Conservation (phyloP, 306 rosid species). For the Acacia crassicarpa region DNA sequence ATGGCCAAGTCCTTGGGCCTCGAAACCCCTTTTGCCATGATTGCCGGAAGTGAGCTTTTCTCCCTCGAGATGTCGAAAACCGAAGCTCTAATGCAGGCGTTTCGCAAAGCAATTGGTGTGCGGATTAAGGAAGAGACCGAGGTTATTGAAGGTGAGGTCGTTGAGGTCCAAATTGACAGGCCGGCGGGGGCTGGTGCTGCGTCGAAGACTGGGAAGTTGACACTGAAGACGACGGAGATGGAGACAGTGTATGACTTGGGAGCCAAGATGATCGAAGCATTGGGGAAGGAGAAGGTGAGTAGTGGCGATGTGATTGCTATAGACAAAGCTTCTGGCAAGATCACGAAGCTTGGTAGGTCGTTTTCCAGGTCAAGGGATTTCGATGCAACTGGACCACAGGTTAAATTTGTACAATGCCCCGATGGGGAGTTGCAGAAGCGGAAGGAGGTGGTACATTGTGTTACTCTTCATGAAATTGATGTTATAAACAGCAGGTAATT, state of each 20-base stretch:
- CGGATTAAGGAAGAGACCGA: slow-evolving; percentile 98
- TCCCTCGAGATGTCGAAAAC: slow-evolving; percentile 96
- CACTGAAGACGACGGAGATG: slow-evolving; percentile 95
- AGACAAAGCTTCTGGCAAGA: slow-evolving; percentile 93
- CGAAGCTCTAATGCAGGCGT: slow-evolving; percentile 86
- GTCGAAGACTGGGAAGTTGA: slow-evolving; percentile 83
- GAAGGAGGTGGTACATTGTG: slow-evolving; percentile 98
- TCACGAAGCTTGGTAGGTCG: slow-evolving; percentile 91
- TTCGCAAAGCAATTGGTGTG: slow-evolving; percentile 91
- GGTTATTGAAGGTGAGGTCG: slow-evolving; percentile 93
- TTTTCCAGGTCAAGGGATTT: slow-evolving; percentile 91
- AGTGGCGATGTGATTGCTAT: slow-evolving; percentile 83
- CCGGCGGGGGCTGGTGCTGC: slow-evolving; percentile 87
- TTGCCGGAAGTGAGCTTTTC: slow-evolving; percentile 93
- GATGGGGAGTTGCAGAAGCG: slow-evolving; percentile 99
- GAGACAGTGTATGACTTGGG: slow-evolving; percentile 96
- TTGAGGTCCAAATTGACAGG: slow-evolving; percentile 90
- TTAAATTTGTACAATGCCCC: slow-evolving; percentile 92
- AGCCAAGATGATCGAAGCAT: slow-evolving; percentile 93
- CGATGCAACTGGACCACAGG: slow-evolving; percentile 92
- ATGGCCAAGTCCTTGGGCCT: slow-evolving; percentile 97
- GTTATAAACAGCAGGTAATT: slow-evolving; percentile 95
- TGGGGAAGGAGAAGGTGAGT: slow-evolving; percentile 91
- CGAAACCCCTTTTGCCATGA: slow-evolving; percentile 94
- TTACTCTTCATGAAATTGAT: slow-evolving; percentile 96